Percentiles rank a stretch among this genome's conserved stretches.
phyloP scores from a whole-genome alignment of 768 basidiomycete species.

The Russula emetica region DNA sequence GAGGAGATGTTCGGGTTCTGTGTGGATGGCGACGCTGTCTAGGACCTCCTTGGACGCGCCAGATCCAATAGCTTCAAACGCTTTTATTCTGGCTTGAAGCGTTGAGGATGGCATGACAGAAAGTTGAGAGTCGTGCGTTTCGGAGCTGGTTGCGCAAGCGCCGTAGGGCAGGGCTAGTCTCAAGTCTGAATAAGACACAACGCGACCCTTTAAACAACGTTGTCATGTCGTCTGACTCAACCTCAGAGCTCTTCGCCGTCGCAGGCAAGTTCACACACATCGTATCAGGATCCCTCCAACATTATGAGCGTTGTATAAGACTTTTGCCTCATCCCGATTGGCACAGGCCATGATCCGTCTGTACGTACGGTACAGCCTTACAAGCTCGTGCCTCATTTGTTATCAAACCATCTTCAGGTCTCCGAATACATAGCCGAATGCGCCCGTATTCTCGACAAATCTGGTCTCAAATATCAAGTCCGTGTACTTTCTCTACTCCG shows the following conservation, averaged over 20 bases:
- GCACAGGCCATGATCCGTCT: conserved; percentile 60
- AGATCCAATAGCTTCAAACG: conserved; percentile 25
- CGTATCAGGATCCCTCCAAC: neutral
- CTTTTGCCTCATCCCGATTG: conserved; percentile 86
- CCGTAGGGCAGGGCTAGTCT: neutral
- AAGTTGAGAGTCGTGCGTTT: neutral
- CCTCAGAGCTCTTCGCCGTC: conserved; percentile 63
- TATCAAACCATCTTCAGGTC: conserved; percentile 42
- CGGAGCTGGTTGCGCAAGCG: neutral
- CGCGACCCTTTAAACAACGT: neutral
- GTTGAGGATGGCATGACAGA: conserved; percentile 23
- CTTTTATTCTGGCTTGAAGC: conserved; percentile 27
- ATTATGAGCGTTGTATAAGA: conserved; percentile 44
- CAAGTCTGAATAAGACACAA: neutral
- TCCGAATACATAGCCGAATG: conserved; percentile 79
- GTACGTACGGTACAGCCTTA: conserved; percentile 41
- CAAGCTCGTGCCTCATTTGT: neutral
- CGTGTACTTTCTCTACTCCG: conserved; percentile 28
- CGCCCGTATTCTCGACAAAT: conserved; percentile 74
- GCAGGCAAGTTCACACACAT: conserved; percentile 47
- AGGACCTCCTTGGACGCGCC: conserved; percentile 23
- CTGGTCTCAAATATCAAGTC: conserved; percentile 79
- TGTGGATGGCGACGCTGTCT: conserved; percentile 17
- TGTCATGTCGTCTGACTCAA: conserved; percentile 36
- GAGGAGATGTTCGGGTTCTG: conserved; percentile 25